A percentile compares a stretch with the other conserved stretches of the same genome.
Conservation (phyloP, 306 rosid species). For the Styphnolobium japonicum region DNA sequence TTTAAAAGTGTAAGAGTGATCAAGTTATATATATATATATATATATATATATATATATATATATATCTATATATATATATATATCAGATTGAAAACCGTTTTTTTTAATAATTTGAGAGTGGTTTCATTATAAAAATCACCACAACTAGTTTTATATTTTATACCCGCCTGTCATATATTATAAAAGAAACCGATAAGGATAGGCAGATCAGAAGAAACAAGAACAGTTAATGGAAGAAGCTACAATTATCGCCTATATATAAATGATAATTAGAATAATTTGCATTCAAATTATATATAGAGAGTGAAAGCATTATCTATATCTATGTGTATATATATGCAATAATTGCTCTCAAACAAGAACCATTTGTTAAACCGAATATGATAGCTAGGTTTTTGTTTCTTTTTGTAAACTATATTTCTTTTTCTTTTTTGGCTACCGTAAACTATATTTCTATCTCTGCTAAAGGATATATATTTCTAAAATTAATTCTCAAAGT, state of each 20-base stretch:
- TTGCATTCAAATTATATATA: background rate
- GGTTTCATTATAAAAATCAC: too few species aligned
- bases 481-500: background rate
- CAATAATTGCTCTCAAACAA: slow-evolving; percentile 4
- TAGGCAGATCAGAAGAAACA: slow-evolving; percentile 25
- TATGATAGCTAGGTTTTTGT: too few species aligned
- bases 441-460: background rate
- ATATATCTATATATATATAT: too few species aligned
- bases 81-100: too few species aligned
- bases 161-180: slow-evolving; percentile 29
- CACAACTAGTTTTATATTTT: slow-evolving; percentile 33
- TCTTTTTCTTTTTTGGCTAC: background rate
- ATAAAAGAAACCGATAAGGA: slow-evolving; percentile 29
- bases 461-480: background rate
- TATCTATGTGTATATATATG: too few species aligned
- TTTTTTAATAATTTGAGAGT: too few species aligned
- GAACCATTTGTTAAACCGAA: too few species aligned
- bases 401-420: too few species aligned
- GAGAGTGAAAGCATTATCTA: too few species aligned
- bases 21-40: too few species aligned
- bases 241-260: slow-evolving; percentile 26
- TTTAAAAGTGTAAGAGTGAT: too few species aligned
- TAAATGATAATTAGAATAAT: slow-evolving; percentile 19
- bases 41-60: too few species aligned
- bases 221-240: slow-evolving; percentile 21